Conservation (phyloP, 306 rosid genomes). For the Cucurbita pepo region DNA sequence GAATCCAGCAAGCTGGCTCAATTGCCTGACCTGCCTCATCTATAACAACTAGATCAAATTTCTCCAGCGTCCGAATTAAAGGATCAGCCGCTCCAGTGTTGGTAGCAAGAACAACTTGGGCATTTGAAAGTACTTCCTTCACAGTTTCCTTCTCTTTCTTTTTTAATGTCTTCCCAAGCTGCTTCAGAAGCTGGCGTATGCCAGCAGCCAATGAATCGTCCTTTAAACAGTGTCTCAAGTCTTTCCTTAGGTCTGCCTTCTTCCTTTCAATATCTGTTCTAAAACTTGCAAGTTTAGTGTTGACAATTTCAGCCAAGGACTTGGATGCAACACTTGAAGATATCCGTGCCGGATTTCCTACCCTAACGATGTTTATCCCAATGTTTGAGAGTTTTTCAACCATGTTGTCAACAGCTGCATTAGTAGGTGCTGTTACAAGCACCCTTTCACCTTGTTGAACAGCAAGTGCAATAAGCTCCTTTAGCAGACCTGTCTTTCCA, state of each 20-base stretch:
- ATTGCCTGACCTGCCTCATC: slow-evolving; percentile 87
- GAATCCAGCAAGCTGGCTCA: slow-evolving; percentile 85
- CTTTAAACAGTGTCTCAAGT: slow-evolving; percentile 52
- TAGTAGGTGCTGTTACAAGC: slow-evolving; percentile 77
- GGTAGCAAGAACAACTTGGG: slow-evolving; percentile 77
- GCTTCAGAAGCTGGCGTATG: slow-evolving; percentile 74
- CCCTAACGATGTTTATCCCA: slow-evolving; percentile 54
- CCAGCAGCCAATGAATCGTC: slow-evolving; percentile 82
- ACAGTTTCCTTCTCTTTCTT: slow-evolving; percentile 66
- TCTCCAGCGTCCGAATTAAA: slow-evolving; percentile 37
- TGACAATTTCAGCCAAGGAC: slow-evolving; percentile 64
- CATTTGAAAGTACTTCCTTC: slow-evolving; percentile 48
- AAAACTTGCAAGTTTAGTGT: slow-evolving; percentile 40
- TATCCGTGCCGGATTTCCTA: slow-evolving; percentile 76
- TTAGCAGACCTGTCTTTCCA: slow-evolving; percentile 71
- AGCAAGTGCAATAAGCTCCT: slow-evolving; percentile 42
- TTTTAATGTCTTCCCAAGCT: slow-evolving; percentile 48
- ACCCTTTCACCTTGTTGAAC: slow-evolving; percentile 71
- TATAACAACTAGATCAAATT: slow-evolving; percentile 66
- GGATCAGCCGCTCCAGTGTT: slow-evolving; percentile 84
- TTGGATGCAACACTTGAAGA: slow-evolving; percentile 48
- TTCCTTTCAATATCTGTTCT: slow-evolving; percentile 58
- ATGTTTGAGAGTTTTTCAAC: slow-evolving; percentile 54
- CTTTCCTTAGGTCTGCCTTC: slow-evolving; percentile 68
- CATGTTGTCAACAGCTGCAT: slow-evolving; percentile 77